A percentile compares a stretch with the other conserved stretches of the same genome.
Evolutionary conservation across 2,329 filamentous ascomycete species (phyloP).

Genomic region (Ciborinia camelliae): DNA sequence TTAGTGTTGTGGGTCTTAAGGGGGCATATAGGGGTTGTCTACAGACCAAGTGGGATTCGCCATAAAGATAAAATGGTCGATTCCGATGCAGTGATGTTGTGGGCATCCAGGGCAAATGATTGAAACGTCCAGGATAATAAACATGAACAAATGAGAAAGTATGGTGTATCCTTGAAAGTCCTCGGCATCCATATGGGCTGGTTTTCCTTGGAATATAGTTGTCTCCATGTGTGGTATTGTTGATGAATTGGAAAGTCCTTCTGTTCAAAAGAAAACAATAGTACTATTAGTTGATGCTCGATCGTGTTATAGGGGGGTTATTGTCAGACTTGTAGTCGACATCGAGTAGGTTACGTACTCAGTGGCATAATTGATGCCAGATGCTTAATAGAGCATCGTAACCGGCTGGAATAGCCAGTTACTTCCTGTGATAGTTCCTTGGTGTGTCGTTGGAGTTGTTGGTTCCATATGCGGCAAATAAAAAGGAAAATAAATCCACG

Average conservation of each 20-base stretch:
- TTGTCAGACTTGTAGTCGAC: constrained; percentile 30
- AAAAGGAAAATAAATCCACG: constrained; percentile 18
- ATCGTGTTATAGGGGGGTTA: constrained; percentile 26
- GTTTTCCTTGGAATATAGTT: constrained; percentile 3
- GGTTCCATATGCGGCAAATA: constrained; percentile 6
- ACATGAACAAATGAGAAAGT: constrained; percentile 16
- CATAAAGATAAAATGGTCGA: not conserved
- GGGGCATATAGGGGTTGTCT: constrained; percentile 14
- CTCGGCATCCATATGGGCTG: constrained; percentile 10
- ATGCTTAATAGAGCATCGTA: constrained; percentile 20
- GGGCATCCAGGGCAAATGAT: not conserved
- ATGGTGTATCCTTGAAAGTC: constrained; percentile 3
- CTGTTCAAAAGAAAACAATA: constrained; percentile 30
- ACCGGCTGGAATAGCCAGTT: constrained; percentile 27
- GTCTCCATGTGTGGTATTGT: not conserved
- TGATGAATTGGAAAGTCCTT: constrained; percentile 20
- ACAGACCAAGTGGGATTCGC: constrained; percentile 27
- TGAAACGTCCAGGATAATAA: constrained; percentile 10
- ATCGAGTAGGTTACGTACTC: constrained; percentile 37
- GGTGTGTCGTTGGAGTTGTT: not conserved
- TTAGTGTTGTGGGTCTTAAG: constrained; percentile 24
- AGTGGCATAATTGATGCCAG: constrained; percentile 33
- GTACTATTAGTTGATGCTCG: constrained; percentile 34
- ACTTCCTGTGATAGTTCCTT: not conserved
- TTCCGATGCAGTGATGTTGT: not conserved